These are phyloP conservation scores for Helicocarpus griseus DNA, from an alignment of 2,329 filamentous ascomycete genomes.

Conservation along the genomic window DNA sequence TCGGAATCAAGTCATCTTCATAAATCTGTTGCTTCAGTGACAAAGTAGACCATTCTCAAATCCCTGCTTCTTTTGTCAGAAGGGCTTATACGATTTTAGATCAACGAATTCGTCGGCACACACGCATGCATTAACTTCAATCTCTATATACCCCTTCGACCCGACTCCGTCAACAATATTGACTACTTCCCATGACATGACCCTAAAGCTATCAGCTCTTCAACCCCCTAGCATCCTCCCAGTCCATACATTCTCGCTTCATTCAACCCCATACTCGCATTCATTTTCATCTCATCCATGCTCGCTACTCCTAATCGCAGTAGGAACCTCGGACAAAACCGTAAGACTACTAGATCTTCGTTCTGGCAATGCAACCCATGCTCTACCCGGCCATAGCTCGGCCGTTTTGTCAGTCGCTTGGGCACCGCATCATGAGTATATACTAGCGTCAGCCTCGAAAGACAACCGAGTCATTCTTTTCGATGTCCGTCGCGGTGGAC, in stretches of 20 bases:
- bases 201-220: constrained; percentile 35
- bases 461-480: constrained; percentile 79
- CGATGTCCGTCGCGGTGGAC: constrained; percentile 66
- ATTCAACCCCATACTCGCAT: constrained; percentile 49
- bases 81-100: constrained; percentile 9
- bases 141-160: constrained; percentile 41
- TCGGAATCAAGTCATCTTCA: constrained; percentile 41
- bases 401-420: constrained; percentile 63
- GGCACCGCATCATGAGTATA: constrained; percentile 70
- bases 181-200: constrained; percentile 37
- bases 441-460: constrained; percentile 73
- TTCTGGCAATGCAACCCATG: constrained; percentile 66
- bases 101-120: constrained; percentile 29
- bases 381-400: constrained; percentile 57
- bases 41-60: constrained; percentile 17
- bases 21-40: constrained; percentile 41
- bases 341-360: constrained; percentile 80
- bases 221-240: constrained; percentile 31
- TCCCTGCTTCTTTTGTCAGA: constrained; percentile 3
- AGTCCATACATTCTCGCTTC: constrained; percentile 37
- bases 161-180: constrained; percentile 37
- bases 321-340: constrained; percentile 74
- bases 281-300: constrained; percentile 58
- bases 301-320: constrained; percentile 70
- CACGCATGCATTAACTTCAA: constrained; percentile 37